Base-by-base conservation (phyloP, 2,329 filamentous ascomycete species). In the Xylariaceae sp. region DNA sequence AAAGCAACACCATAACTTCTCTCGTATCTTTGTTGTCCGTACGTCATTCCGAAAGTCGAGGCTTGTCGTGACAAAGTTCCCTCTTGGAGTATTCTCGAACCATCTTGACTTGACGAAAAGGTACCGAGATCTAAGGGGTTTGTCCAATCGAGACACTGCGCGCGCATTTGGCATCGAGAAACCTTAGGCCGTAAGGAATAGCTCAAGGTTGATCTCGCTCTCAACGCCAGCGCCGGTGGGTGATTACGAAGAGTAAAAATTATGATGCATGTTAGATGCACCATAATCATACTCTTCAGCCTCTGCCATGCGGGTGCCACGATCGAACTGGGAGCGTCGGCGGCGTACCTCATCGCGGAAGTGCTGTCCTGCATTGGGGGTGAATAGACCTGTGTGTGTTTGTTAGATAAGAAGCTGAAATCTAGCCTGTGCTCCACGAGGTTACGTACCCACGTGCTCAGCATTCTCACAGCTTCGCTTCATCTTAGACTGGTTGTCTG, bases 401-500 rank as follows among this genome's bases (percentile, higher is more conserved):
- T 45, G 11, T 69, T 51, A 67, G 64, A 15, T 53, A 10, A n/a
- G 17, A 37, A 17, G 11, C 10, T 30, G 17, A 30, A 4, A 18
- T 13, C 34, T 7, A 34, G 7, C 3, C 13, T 7, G 30, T 17
- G 6, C 6, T 18, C 35, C 2, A 30, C 13, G 2, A n/a, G 4
- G 30, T 57, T 55, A 80, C 87, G 73, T 72, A 85, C 92, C 92
- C 66, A 93, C 85, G 69, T 90, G 87, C 71, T 91, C 88, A 1
- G 91, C 91, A 71, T 94, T 95, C 71, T 95, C 89, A 61, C 89
- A 88, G 66, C 89, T 94, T 61, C 92, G 84, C 75, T 91, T 88
- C 80, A 94, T 88, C 77, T 96, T 96, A 0, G 88, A 89, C 57
- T 86, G 82, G 69, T 96, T 96, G 75, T 96, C 90, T 0, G 90